Conservation (phyloP, 352 stramenopile genomes). For the Pythium phragmiticola region DNA sequence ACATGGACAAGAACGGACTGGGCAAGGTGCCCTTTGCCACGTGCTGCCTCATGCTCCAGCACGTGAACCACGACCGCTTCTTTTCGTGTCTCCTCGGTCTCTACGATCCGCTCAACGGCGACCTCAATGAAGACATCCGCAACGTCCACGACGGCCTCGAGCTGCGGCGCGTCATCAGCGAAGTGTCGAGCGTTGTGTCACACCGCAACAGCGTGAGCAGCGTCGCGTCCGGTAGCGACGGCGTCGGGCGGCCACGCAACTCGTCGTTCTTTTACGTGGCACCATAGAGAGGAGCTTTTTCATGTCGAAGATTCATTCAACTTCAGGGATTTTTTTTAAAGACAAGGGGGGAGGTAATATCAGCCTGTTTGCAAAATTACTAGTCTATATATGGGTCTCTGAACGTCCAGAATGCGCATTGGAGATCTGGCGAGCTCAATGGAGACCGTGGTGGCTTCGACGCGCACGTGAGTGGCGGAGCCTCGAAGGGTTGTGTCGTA, state of each 20-base stretch:
- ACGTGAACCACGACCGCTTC: slow-evolving; percentile 88
- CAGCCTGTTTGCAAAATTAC: too few relatives aligned
- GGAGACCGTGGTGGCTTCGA: too few relatives aligned
- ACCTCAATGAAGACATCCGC: slow-evolving; percentile 77
- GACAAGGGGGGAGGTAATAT: too few relatives aligned
- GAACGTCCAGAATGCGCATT: too few relatives aligned
- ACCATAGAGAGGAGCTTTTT: background rate
- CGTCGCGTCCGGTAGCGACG: slow-evolving; percentile 34
- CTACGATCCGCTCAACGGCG: slow-evolving; percentile 76
- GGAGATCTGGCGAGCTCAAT: too few relatives aligned
- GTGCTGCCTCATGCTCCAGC: slow-evolving; percentile 85
- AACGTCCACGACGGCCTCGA: slow-evolving; percentile 57
- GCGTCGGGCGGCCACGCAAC: slow-evolving; percentile 47
- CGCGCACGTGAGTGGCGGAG: background rate
- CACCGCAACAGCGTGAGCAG: slow-evolving; percentile 51
- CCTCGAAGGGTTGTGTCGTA: background rate
- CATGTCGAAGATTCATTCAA: too few relatives aligned
- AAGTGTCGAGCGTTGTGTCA: slow-evolving; percentile 65
- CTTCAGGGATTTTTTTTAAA: too few relatives aligned
- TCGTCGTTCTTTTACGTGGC: slow-evolving; percentile 80
- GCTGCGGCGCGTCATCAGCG: slow-evolving; percentile 70
- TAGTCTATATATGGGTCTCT: too few relatives aligned
- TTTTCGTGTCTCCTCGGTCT: slow-evolving; percentile 82
- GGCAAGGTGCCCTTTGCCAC: slow-evolving; percentile 80
- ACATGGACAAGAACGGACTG: slow-evolving; percentile 87